A percentile compares a stretch with the other conserved stretches of the same genome.
These are phyloP conservation scores for Metarhizium sp. DNA, from an alignment of 2,329 filamentous ascomycete species.

Conservation along the genomic window DNA sequence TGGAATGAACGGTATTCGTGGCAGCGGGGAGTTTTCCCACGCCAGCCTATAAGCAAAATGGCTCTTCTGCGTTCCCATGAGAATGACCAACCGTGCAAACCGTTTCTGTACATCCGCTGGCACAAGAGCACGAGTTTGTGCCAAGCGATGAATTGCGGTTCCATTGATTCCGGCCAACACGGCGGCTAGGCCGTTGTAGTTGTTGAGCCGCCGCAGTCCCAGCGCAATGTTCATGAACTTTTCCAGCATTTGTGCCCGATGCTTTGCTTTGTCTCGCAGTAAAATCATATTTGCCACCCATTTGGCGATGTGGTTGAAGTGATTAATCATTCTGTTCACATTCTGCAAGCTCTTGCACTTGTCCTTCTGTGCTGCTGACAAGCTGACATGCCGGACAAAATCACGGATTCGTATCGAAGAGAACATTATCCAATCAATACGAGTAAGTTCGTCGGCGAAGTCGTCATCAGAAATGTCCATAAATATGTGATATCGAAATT, in stretches of 20 bases:
- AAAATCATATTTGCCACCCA: constrained; percentile 80
- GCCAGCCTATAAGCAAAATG: constrained; percentile 94
- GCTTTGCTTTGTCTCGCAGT: constrained; percentile 90
- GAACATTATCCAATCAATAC: constrained; percentile 98
- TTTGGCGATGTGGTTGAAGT: constrained; percentile 79
- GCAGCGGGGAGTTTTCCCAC: constrained; percentile 88
- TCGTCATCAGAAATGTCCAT: constrained; percentile 81
- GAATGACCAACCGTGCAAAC: constrained; percentile 77
- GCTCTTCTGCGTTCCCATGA: constrained; percentile 89
- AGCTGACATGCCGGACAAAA: constrained; percentile 80
- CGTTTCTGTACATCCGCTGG: constrained; percentile 64
- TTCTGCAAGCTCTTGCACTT: constrained; percentile 71
- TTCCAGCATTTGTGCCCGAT: constrained; percentile 81
- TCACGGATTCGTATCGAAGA: constrained; percentile 89
- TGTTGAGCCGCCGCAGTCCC: constrained; percentile 83
- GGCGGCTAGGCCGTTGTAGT: constrained; percentile 94
- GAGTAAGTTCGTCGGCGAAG: constrained; percentile 82
- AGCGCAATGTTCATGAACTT: constrained; percentile 90
- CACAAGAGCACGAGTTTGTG: constrained; percentile 70
- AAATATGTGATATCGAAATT: constrained; percentile 80
- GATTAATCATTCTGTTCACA: constrained; percentile 87
- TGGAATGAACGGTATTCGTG: constrained; percentile 88
- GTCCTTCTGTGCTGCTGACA: constrained; percentile 61
- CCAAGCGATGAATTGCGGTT: constrained; percentile 73
- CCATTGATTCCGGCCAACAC: constrained; percentile 88